Base-by-base conservation (phyloP, 306 rosid species). In the Vigna radiata region DNA sequence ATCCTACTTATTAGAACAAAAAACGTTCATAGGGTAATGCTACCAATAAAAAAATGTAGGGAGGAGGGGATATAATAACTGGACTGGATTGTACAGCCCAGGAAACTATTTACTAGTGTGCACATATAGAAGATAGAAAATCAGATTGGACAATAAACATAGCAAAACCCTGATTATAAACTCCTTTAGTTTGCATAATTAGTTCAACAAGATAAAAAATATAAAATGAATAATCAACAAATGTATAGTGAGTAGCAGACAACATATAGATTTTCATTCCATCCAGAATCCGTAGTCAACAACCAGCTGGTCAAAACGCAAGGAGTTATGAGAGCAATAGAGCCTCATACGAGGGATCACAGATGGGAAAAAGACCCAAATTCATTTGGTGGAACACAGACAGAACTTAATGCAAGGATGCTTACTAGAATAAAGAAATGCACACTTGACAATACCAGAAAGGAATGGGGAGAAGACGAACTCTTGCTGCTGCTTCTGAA, bases 261-360 rank as follows among this genome's bases (percentile, higher is more conserved):
- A 67, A 64, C 31, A 18, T 25, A 11, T 25, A 23, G 13, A 67
- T 25, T 56, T 37, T 7, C 41, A 68, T 21, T 59, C 49, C 25
- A 74, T 31, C 52, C 79, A 68, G n/a, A 49, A 37, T 59, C 12
- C 56, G 10, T 47, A 66, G 61, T 29, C 59, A 56, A 80, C 63
- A 60, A 60, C 67, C 76, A 50, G 60, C 49, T 48, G 43, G 56
- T 18, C 50, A 14, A 61, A 31, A 61, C 7, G 23, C 21, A 61
- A 2, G 16, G 66, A 60, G 46, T 44, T 23, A 15, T 4, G 44
- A 29, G 31, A 69, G 11, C 60, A 27, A 69, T 25, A 25, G n/a
- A 7, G 2, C 60, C 43, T 47, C 59, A 69, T 2, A 46, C 56
- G 6, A 1, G 23, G 14, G 41, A 25, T 44, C 41, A 69, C 25